Evolutionary conservation across 345 rosid genomes (phyloP).

Genomic region (Eutrema japonicum): DNA sequence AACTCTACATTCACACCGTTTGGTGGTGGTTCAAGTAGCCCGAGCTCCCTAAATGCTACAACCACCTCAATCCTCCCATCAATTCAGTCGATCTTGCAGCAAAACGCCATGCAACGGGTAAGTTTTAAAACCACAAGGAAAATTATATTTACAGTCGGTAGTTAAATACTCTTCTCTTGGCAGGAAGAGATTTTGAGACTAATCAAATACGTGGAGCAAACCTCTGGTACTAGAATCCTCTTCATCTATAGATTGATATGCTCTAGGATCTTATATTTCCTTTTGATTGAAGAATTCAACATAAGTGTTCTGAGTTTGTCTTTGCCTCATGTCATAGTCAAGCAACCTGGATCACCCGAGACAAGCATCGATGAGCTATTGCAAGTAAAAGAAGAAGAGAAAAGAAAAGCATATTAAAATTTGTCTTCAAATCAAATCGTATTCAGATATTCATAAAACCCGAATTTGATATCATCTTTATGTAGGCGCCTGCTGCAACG

Average conservation of each 20-base stretch:
- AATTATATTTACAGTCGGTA: not conserved
- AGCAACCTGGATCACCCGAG: slow-evolving; percentile 64
- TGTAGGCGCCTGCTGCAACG: slow-evolving; percentile 65
- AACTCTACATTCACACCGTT: slow-evolving; percentile 54
- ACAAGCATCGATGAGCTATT: slow-evolving; percentile 54
- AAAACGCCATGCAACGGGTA: slow-evolving; percentile 83
- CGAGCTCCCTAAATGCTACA: slow-evolving; percentile 52
- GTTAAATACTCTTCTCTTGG: slow-evolving; percentile 35
- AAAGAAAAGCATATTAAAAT: not conserved
- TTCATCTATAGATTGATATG: slow-evolving; percentile 8
- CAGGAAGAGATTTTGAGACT: slow-evolving; percentile 94
- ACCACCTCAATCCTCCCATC: slow-evolving; percentile 66
- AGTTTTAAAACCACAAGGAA: not conserved
- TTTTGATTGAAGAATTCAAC: slow-evolving; percentile 15
- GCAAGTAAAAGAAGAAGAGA: slow-evolving; percentile 54
- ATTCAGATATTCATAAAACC: not conserved
- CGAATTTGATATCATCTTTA: slow-evolving; percentile 19
- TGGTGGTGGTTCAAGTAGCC: slow-evolving; percentile 55
- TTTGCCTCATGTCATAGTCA: slow-evolving; percentile 55
- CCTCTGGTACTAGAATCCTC: slow-evolving; percentile 60
- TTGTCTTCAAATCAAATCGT: slow-evolving; percentile 4
- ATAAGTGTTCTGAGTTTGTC: slow-evolving; percentile 29
- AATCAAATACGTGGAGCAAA: slow-evolving; percentile 79
- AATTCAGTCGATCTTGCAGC: slow-evolving; percentile 81
- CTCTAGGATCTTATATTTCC: not conserved